Evolutionary conservation across 2,329 filamentous ascomycete genomes (phyloP).

Genomic region (Aspergillus sp.): DNA sequence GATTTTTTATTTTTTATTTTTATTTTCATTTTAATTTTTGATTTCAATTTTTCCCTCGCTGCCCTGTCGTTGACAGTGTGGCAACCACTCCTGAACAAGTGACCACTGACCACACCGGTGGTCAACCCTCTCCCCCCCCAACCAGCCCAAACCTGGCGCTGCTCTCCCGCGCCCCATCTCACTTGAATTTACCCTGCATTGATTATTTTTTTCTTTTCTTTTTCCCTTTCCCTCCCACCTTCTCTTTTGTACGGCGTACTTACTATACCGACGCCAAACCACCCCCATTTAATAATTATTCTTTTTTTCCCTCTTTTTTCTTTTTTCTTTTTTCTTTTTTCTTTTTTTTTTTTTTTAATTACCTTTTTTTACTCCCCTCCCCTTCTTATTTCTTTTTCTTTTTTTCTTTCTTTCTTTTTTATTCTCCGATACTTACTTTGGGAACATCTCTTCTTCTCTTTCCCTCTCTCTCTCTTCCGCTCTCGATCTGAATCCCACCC

Average conservation of each 20-base stretch:
- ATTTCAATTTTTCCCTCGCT: slow-evolving; percentile 1
- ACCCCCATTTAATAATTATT: neutral
- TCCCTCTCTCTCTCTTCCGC: slow-evolving; percentile 12
- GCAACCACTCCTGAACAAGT: slow-evolving; percentile 12
- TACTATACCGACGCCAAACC: slow-evolving; percentile 12
- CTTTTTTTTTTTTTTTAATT: slow-evolving; percentile 8
- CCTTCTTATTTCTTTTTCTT: slow-evolving; percentile 5
- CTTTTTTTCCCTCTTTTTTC: neutral
- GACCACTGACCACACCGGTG: slow-evolving; percentile 2
- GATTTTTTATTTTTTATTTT: slow-evolving; percentile 6
- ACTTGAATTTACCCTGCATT: slow-evolving; percentile 8
- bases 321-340: neutral
- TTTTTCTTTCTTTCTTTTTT: slow-evolving; percentile 11
- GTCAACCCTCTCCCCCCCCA: neutral
- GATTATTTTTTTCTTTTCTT: slow-evolving; percentile 8
- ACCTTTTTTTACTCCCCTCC: neutral
- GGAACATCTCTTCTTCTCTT: slow-evolving; percentile 16
- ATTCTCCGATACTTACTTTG: slow-evolving; percentile 16
- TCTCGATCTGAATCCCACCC: slow-evolving; percentile 16
- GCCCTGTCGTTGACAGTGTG: slow-evolving; percentile 9
- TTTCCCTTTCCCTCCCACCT: slow-evolving; percentile 2
- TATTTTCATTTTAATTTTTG: slow-evolving; percentile 2
- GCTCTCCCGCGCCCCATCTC: slow-evolving; percentile 16
- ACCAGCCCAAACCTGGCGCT: slow-evolving; percentile 13
- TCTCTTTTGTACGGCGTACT: slow-evolving; percentile 11